Evolutionary conservation across 441 rosid genomes (phyloP), one percentile per base, ranked within the genome.

Genomic region (Dalechampia spathulata): DNA sequence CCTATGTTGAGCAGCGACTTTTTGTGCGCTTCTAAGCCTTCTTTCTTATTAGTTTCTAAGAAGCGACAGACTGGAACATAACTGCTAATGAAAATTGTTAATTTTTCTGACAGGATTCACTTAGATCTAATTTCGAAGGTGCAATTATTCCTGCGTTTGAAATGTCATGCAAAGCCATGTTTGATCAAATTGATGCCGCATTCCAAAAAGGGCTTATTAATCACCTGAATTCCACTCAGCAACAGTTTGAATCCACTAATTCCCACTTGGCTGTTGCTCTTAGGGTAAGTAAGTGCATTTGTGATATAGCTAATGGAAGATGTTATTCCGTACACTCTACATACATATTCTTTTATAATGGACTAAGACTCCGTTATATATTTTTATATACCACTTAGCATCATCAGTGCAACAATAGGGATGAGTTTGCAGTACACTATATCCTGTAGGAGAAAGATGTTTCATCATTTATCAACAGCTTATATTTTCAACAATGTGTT

Each of bases 71-170:
- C 22, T 14, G 42, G 19, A 10, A 25, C n/a, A 26, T 37, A 22
- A 14, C 8, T 27, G 39, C 61, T 52, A 19, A 52, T 49, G 17
- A 56, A 36, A 52, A 58, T 41, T 60, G 7, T 20, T 66, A 19
- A 45, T 49, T 55, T 52, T 58, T 52, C 59, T 45, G 63, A 71
- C 77, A 86, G 95, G 91, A 86, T 64, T 73, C 82, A 39, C 62
- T 87, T 55, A 79, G 81, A 65, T 75, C 91, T 68, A 66, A 71
- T 55, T 57, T 87, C 72, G 92, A 87, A 73, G 71, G 82, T 69
- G 79, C 87, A 41, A 50, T 87, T 43, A 70, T 87, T 67, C 95
- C 92, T 25, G 89, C 89, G 21, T 87, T 87, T 71, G 89, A 87
- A 76, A 53, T 75, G 75, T 80, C 91, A 52, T 87, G 92, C 81